Percentiles rank a stretch among this genome's conserved stretches.
Conservation (phyloP, 352 stramenopile species). For the Globisporangium paroecandrum region DNA sequence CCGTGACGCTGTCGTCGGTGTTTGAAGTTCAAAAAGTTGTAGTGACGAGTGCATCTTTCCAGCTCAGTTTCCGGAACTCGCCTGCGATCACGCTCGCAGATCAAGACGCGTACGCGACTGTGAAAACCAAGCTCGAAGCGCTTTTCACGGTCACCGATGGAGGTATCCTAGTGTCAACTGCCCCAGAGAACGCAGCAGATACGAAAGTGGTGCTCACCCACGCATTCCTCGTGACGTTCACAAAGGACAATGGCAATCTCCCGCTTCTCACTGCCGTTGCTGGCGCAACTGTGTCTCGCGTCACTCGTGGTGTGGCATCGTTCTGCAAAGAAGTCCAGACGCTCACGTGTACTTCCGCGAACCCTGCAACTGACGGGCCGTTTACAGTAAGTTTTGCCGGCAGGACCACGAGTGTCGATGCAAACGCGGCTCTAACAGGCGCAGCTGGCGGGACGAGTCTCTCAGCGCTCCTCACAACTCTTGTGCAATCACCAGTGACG, state of each 20-base stretch:
- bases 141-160: conserved; percentile 79
- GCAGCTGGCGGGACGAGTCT: conserved; percentile 26
- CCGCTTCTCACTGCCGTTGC: conserved; percentile 27
- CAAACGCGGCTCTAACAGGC: conserved; percentile 41
- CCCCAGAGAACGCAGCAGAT: conserved; percentile 29
- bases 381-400: conserved; percentile 65
- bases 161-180: conserved; percentile 68
- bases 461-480: conserved; percentile 19
- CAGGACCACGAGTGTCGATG: conserved; percentile 31
- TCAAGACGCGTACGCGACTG: conserved; percentile 33
- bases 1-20: conserved; percentile 41
- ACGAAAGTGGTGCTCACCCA: conserved; percentile 25
- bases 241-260: conserved; percentile 41
- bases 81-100: conserved; percentile 31
- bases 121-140: conserved; percentile 63
- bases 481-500: conserved; percentile 38
- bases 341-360: conserved; percentile 57
- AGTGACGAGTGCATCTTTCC: conserved; percentile 35
- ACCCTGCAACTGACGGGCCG: conserved; percentile 26
- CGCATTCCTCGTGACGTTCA: conserved; percentile 75
- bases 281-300: conserved; percentile 31
- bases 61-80: conserved; percentile 62
- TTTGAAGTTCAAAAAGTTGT: conserved; percentile 60
- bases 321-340: conserved; percentile 76
- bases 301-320: conserved; percentile 38